A percentile compares a stretch with the other conserved stretches of the same genome.
Evolutionary conservation across 2,329 filamentous ascomycete genomes (phyloP).

Genomic region (Xenosphaeropsis pyriputrescens): DNA sequence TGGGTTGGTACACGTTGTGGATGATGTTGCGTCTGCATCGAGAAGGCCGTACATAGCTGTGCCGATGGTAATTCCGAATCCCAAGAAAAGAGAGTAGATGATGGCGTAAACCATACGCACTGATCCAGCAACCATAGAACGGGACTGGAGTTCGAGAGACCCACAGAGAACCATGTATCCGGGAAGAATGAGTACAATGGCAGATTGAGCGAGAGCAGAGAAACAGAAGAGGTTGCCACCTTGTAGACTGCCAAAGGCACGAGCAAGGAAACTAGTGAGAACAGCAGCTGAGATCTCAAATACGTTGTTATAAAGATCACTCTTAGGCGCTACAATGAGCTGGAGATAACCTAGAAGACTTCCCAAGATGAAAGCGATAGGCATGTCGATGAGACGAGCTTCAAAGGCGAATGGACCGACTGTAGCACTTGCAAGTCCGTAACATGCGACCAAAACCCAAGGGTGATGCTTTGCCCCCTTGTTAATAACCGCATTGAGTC

Average conservation of each 20-base stretch:
- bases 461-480: conserved; percentile 30
- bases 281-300: conserved; percentile 50
- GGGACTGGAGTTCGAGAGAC: conserved; percentile 38
- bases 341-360: conserved; percentile 56
- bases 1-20: conserved; percentile 27
- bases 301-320: conserved; percentile 51
- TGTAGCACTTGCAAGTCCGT: conserved; percentile 56
- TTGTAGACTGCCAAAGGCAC: conserved; percentile 45
- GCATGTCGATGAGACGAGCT: conserved; percentile 57
- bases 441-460: conserved; percentile 44
- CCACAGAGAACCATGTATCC: conserved; percentile 47
- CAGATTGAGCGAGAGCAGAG: conserved; percentile 47
- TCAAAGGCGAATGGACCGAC: conserved; percentile 66
- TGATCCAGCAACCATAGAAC: conserved; percentile 37
- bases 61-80: conserved; percentile 41
- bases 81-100: conserved; percentile 40
- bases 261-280: conserved; percentile 44
- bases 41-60: conserved; percentile 37
- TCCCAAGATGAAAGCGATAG: conserved; percentile 56
- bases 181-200: conserved; percentile 51
- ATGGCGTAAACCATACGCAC: conserved; percentile 44
- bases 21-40: conserved; percentile 28
- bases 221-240: conserved; percentile 41
- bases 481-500: conserved; percentile 39
- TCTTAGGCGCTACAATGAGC: conserved; percentile 52